A percentile compares a stretch with the other conserved stretches of the same genome.
These are phyloP conservation scores for Magnusiomyces suaveolens DNA, from an alignment of 1,139 yeast species.

Conservation along the genomic window DNA sequence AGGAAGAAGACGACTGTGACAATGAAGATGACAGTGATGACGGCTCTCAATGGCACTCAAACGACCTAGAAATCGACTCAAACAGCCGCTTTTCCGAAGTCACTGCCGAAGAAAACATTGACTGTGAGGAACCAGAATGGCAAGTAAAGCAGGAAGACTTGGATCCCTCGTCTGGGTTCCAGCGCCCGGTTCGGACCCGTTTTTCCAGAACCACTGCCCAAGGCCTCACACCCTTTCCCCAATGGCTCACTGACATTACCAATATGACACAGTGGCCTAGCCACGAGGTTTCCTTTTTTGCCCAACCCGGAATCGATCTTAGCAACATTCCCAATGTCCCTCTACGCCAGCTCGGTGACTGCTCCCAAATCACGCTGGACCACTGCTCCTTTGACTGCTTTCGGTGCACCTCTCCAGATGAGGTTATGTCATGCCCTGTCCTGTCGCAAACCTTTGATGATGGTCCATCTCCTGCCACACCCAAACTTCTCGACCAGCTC, in stretches of 20 bases:
- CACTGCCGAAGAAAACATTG: conserved; percentile 28
- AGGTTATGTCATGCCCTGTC: conserved; percentile 58
- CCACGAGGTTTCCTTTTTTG: conserved; percentile 74
- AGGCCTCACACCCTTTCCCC: conserved; percentile 41
- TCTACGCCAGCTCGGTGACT: conserved; percentile 49
- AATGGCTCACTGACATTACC: conserved; percentile 69
- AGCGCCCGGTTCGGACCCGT: conserved; percentile 6
- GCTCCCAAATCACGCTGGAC: conserved; percentile 40
- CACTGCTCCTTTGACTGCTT: conserved; percentile 82
- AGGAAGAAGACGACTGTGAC: conserved; percentile 28
- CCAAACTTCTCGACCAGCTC: conserved; percentile 45
- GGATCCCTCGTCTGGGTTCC: conserved; percentile 1
- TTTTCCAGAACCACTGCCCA: conserved; percentile 6
- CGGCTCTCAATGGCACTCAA: conserved; percentile 20
- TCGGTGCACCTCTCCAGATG: conserved; percentile 70
- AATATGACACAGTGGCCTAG: conserved; percentile 78
- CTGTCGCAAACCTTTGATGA: conserved; percentile 88
- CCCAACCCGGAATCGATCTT: conserved; percentile 61
- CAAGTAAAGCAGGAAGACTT: not conserved
- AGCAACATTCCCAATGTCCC: conserved; percentile 41
- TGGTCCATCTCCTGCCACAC: conserved; percentile 76
- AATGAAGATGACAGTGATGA: conserved; percentile 29
- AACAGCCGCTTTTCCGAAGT: too few species aligned
- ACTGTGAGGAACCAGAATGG: conserved; percentile 24
- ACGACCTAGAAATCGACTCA: conserved; percentile 19